A percentile compares a stretch with the other conserved stretches of the same genome.
Conservation (phyloP, 257 asterid species). For the Solanum etuberosum region DNA sequence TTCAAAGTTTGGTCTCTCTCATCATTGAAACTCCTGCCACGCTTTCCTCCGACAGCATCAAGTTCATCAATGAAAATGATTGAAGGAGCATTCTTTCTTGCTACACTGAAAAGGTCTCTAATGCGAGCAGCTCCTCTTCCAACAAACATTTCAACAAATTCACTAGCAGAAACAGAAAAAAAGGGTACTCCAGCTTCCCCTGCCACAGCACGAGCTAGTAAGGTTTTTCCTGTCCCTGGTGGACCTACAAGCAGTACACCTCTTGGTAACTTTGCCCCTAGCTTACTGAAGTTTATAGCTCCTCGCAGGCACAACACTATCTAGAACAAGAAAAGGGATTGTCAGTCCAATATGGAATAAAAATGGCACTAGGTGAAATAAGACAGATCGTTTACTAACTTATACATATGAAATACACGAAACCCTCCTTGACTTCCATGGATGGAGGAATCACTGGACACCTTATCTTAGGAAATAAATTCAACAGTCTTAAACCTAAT, state of each 20-base stretch:
- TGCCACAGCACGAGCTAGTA: conserved; percentile 96
- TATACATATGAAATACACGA: not conserved
- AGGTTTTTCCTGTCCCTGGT: conserved; percentile 93
- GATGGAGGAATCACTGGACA: not conserved
- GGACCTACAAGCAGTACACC: conserved; percentile 98
- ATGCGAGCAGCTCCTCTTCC: conserved; percentile 99
- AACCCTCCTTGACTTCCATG: not conserved
- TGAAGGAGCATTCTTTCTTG: conserved; percentile 88
- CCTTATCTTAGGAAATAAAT: not conserved
- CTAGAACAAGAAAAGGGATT: conserved; percentile 20
- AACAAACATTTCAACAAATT: conserved; percentile 90
- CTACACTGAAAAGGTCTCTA: conserved; percentile 76
- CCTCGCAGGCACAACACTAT: conserved; percentile 89
- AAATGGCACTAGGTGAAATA: not conserved
- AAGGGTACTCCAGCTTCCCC: conserved; percentile 98
- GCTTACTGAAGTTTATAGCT: conserved; percentile 72
- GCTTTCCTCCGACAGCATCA: conserved; percentile 97
- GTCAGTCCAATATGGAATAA: not conserved
- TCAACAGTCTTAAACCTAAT: not conserved
- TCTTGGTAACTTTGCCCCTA: conserved; percentile 89
- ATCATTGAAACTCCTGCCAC: conserved; percentile 94
- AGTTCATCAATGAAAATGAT: conserved; percentile 92
- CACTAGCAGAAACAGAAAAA: conserved; percentile 95
- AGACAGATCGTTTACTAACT: not conserved
- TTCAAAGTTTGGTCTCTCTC: conserved; percentile 95